A percentile compares a stretch with the other conserved stretches of the same genome.
These are phyloP conservation scores for Boletus pseudo-olivaceus DNA, from an alignment of 768 basidiomycete species.

Conservation along the genomic window DNA sequence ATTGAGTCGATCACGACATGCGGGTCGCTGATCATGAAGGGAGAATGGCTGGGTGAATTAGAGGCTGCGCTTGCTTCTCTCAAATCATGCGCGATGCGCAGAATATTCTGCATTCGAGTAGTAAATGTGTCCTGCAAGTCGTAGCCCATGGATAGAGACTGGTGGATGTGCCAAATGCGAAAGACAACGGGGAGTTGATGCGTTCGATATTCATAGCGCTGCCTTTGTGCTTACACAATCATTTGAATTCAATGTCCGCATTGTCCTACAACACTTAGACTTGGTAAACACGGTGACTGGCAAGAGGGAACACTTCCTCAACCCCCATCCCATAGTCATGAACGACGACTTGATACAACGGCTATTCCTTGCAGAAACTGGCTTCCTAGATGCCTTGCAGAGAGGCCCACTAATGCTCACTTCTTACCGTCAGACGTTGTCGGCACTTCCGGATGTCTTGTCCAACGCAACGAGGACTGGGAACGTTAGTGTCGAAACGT, in stretches of 20 bases:
- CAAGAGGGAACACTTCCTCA: too few species aligned
- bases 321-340: too few species aligned
- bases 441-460: not conserved
- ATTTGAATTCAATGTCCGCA: conserved; percentile 12
- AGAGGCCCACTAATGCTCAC: not conserved
- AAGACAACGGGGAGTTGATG: too few species aligned
- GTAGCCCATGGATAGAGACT: not conserved
- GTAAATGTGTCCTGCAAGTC: not conserved
- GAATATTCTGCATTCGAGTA: not conserved
- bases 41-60: too few species aligned
- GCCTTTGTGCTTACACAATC: not conserved
- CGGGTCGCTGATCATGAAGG: too few species aligned
- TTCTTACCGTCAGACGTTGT: conserved; percentile 1
- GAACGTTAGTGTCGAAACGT: not conserved
- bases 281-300: too few species aligned
- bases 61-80: not conserved
- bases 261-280: too few species aligned
- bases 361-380: not conserved
- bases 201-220: too few species aligned
- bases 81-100: not conserved
- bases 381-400: not conserved
- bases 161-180: too few species aligned
- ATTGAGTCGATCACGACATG: too few species aligned
- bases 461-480: not conserved
- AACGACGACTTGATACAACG: conserved; percentile 1